Evolutionary conservation across 257 asterid genomes (phyloP), one percentile per base, ranked within the genome.

Genomic region (Solanum pinnatisectum): DNA sequence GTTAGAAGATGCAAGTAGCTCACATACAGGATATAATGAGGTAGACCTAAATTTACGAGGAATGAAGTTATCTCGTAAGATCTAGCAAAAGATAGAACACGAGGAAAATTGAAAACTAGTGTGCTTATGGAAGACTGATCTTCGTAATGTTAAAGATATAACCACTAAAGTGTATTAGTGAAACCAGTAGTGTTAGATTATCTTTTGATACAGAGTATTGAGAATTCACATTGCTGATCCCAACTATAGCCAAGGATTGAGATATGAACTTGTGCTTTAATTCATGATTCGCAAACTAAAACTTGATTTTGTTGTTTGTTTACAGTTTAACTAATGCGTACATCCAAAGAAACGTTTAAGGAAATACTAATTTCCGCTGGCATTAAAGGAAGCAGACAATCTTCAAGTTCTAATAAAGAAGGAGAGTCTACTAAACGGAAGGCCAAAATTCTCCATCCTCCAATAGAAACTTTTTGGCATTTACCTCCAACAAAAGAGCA

Each of bases 391-490:
- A 89, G 71, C 87, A 82, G 67, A 39, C 72, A 83, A 49, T 60
- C 89, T 3, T 84, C 90, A 72, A 76, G 63, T 36, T 42, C 84
- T 8, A 87, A 37, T 8, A 87, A 37, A 76, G 90, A 89, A 72
- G 79, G 90, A 72, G 44, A 87, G 60, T 84, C 73, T 74, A 59
- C 82, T 36, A 91, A 86, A 86, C 73, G 59, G 73, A 90, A 68
- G 87, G 79, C 89, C 44, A 91, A 85, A 84, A 49, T 78, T 20
- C 11, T 89, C 15, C 92, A 91, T 84, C 98, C 94, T 40, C 94
- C 95, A 0, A 92, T 93, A 60, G 98, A 94, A 87, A 89, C 87
- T 35, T 86, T 90, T 89, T 94, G 95, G 96, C 93, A 89, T 33
- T 86, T 92, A 39, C 89, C 88, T 37, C 91, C 92, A 46, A 8